Evolutionary conservation across 306 rosid species (phyloP).

Genomic region (Ziziphus jujuba): DNA sequence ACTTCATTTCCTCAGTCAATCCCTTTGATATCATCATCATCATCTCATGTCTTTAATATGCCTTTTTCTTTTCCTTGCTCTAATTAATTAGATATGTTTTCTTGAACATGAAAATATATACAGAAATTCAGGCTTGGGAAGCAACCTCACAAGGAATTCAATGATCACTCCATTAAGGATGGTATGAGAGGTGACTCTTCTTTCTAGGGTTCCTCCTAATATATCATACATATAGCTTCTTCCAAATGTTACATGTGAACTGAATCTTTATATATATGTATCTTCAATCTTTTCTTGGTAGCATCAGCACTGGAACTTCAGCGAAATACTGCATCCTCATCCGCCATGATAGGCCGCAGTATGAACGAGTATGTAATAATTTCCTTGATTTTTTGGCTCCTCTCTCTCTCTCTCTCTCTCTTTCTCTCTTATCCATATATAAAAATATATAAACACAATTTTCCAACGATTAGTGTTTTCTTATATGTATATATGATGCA

Average conservation of each 20-base stretch:
- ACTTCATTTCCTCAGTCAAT: slow-evolving; percentile 1
- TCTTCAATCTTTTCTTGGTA: slow-evolving; percentile 31
- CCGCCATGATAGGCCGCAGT: slow-evolving; percentile 83
- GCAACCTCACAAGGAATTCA: slow-evolving; percentile 99
- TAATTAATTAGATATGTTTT: slow-evolving; percentile 23
- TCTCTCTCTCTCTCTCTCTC: slow-evolving; percentile 7
- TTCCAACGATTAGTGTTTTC: neutral
- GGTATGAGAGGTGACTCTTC: slow-evolving; percentile 67
- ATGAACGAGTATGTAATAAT: slow-evolving; percentile 80
- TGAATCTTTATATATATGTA: slow-evolving; percentile 30
- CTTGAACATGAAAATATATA: slow-evolving; percentile 20
- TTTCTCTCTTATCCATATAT: neutral
- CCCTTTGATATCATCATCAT: neutral
- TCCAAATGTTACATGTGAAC: neutral
- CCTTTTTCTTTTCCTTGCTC: slow-evolving; percentile 11
- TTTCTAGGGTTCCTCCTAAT: slow-evolving; percentile 48
- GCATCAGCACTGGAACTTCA: slow-evolving; percentile 87
- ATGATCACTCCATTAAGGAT: slow-evolving; percentile 88
- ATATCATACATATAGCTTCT: neutral
- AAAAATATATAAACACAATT: neutral
- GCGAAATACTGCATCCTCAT: slow-evolving; percentile 79
- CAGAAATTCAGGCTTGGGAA: slow-evolving; percentile 97
- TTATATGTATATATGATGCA: too few species aligned
- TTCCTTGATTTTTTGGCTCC: neutral
- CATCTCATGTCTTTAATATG: neutral